These are phyloP conservation scores for Cryptococcus sp. DNA, from an alignment of 1,284 basidiomycete genomes.

Conservation along the genomic window DNA sequence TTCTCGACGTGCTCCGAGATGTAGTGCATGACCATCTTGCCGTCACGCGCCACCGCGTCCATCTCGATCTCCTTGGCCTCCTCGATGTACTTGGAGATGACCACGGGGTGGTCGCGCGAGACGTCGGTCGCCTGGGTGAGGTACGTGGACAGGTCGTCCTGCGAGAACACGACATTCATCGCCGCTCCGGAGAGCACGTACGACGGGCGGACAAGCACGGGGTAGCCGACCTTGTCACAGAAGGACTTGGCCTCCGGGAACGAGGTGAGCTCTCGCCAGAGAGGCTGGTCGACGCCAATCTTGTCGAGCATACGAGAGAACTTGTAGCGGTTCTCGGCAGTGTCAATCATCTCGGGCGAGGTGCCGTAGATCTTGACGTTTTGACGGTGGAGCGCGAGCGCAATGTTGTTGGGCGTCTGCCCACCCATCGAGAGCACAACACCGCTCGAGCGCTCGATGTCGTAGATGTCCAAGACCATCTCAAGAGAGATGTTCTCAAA, in stretches of 20 bases:
- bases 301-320: conserved; percentile 97
- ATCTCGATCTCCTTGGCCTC: conserved; percentile 99
- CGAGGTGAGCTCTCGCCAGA: conserved; percentile 94
- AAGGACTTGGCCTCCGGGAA: conserved; percentile 83
- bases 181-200: conserved; percentile 98
- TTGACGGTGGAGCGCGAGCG: conserved; percentile 86
- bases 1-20: conserved; percentile 99
- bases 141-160: conserved; percentile 86
- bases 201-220: conserved; percentile 93
- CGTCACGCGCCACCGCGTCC: conserved; percentile 96
- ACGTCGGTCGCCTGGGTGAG: conserved; percentile 94
- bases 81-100: conserved; percentile 99
- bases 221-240: conserved; percentile 88
- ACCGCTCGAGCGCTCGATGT: conserved; percentile 81
- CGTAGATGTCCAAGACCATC: conserved; percentile 96
- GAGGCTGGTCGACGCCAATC: conserved; percentile 94
- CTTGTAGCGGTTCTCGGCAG: conserved; percentile 98
- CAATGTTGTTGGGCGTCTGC: conserved; percentile 98
- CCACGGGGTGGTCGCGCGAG: conserved; percentile 94
- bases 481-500: conserved; percentile 98
- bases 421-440: conserved; percentile 98
- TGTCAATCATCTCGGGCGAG: conserved; percentile 99
- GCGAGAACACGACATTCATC: conserved; percentile 97
- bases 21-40: conserved; percentile 98
- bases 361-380: conserved; percentile 98